Evolutionary conservation across 768 basidiomycete genomes (phyloP), one percentile per base, ranked within the genome.

Genomic region (Lyophyllum shimeji): DNA sequence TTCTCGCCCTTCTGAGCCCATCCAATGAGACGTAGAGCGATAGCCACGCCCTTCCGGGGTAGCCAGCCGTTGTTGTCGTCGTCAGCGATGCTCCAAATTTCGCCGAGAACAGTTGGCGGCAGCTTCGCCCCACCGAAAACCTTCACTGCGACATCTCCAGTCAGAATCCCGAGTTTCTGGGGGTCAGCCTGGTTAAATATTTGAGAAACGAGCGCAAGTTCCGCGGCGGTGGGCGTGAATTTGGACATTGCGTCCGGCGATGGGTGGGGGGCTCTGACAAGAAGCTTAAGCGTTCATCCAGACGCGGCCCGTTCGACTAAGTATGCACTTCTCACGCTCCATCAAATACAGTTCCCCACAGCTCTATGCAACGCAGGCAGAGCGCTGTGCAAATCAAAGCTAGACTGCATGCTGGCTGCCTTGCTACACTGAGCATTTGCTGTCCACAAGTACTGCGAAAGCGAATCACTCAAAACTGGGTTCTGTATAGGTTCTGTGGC

Each of bases 41-140:
- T 78, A 17, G 93, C 86, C 63, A 94, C 91, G 43, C 91, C 90
- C 67, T 92, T 95, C 61, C 83, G 85, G 11, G 93, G 87, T 52
- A 99, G 82, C 75, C 87, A 94, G 1, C 97, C 97, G 58, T 91
- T 91, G 77, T 98, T 95, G 29, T 95, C 87, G 53, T 90, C 86
- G 76, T 99, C 97, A 48, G 94, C 87, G 56, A 98, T 75, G 56
- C 77, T 82, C 96, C 97, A 99, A 60, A 99, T 88, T 74, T 97
- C 93, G 44, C 95, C 93, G 59, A 99, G 85, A 33, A 82, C 80
- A 17, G 81, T 75, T 8, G 93, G 86, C 37, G 84, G 74, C 57
- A 98, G 83, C 66, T 90, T 87, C 51, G 95, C 88, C 55, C 90
- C 88, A 57, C 84, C 79, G 65, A 98, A 93, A 57, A 95, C 78